Evolutionary conservation across 129 eudicot genomes (phyloP).

Genomic region (Smallanthus sonchifolius): DNA sequence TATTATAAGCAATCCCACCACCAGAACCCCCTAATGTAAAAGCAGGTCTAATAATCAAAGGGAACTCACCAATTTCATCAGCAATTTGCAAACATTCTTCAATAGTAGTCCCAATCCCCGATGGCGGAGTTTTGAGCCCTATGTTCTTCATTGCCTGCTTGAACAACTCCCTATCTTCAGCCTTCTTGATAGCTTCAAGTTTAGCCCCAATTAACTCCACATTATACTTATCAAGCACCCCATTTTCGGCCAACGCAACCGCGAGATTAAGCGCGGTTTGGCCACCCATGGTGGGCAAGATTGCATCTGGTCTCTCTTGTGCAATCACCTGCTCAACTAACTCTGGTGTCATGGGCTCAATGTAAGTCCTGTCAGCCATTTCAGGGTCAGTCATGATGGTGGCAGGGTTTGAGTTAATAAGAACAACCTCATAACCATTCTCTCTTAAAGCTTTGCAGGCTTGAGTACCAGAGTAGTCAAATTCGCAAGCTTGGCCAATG

Average conservation of each 20-base stretch:
- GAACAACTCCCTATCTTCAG: constrained; percentile 93
- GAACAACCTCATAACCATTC: constrained; percentile 84
- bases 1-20: constrained; percentile 95
- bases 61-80: constrained; percentile 72
- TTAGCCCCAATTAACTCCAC: constrained; percentile 95
- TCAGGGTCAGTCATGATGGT: constrained; percentile 99
- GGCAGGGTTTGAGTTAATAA: constrained; percentile 87
- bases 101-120: constrained; percentile 81
- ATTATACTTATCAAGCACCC: constrained; percentile 72
- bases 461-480: constrained; percentile 94
- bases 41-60: constrained; percentile 91
- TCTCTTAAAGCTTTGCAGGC: constrained; percentile 93
- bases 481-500: constrained; percentile 95
- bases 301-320: constrained; percentile 88
- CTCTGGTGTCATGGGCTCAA: constrained; percentile 91
- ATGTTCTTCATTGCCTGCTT: constrained; percentile 90
- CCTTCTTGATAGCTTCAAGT: constrained; percentile 89
- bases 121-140: constrained; percentile 89
- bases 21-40: constrained; percentile 94
- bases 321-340: constrained; percentile 78
- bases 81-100: constrained; percentile 84
- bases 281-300: constrained; percentile 96
- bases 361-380: constrained; percentile 87
- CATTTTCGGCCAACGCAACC: constrained; percentile 89
- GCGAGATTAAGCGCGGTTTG: constrained; percentile 96